Evolutionary conservation across 2,329 filamentous ascomycete genomes (phyloP).

Genomic region (Fusarium guadeloupense): DNA sequence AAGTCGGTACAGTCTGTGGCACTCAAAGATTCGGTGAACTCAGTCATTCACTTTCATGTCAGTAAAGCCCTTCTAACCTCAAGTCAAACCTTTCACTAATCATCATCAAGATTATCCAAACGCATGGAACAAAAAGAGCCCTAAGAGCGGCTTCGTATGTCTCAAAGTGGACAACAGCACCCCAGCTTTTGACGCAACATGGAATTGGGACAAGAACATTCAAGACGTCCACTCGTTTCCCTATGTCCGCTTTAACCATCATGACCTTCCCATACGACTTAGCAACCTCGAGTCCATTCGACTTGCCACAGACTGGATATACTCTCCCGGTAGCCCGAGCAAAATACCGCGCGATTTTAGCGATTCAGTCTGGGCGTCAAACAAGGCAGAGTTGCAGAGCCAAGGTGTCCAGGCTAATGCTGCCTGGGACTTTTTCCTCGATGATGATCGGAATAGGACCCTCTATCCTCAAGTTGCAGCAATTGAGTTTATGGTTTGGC

Average conservation of each 20-base stretch:
- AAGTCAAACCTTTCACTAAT: neutral
- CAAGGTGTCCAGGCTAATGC: conserved; percentile 31
- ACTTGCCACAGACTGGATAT: conserved; percentile 39
- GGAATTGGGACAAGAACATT: conserved; percentile 39
- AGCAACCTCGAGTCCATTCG: conserved; percentile 34
- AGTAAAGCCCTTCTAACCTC: neutral
- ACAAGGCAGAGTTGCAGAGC: conserved; percentile 24
- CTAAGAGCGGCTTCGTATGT: conserved; percentile 37
- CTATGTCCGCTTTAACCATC: conserved; percentile 38
- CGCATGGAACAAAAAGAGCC: conserved; percentile 41
- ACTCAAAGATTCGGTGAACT: conserved; percentile 26
- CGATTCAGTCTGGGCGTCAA: conserved; percentile 16
- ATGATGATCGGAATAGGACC: conserved; percentile 36
- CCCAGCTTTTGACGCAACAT: conserved; percentile 32
- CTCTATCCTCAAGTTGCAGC: conserved; percentile 34
- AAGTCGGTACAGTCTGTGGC: conserved; percentile 1
- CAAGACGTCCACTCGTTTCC: conserved; percentile 42
- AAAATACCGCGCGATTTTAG: conserved; percentile 23
- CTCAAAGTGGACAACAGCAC: conserved; percentile 41
- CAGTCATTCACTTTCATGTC: conserved; percentile 30
- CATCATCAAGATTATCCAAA: conserved; percentile 37
- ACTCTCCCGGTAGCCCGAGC: conserved; percentile 19
- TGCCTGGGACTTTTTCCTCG: conserved; percentile 43
- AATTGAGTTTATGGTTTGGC: conserved; percentile 42
- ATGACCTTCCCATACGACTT: conserved; percentile 29